Conservation (phyloP, 2,329 filamentous ascomycete genomes). For the Scedosporium apiospermum region DNA sequence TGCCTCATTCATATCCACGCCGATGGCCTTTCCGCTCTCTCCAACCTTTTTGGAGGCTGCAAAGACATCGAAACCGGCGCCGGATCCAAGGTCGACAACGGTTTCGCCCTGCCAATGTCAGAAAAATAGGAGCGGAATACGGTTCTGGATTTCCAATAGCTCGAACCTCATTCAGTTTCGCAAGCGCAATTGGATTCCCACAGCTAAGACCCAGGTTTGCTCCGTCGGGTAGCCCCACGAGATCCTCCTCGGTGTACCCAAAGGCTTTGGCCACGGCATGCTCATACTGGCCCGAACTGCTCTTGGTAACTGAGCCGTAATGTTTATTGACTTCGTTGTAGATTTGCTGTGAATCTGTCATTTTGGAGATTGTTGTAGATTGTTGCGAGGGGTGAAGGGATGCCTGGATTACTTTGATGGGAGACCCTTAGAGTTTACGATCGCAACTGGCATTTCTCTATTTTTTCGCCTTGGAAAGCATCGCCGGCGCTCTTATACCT, state of each 20-base stretch:
- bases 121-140: background rate
- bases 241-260: slow-evolving; percentile 39
- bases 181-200: slow-evolving; percentile 41
- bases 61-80: slow-evolving; percentile 50
- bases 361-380: background rate
- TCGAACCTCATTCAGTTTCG: slow-evolving; percentile 32
- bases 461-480: background rate
- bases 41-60: slow-evolving; percentile 42
- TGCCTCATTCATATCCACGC: slow-evolving; percentile 52
- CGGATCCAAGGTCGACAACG: slow-evolving; percentile 46
- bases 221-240: slow-evolving; percentile 32
- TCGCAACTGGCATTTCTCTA: background rate
- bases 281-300: slow-evolving; percentile 21
- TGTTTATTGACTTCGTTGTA: slow-evolving; percentile 24
- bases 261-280: slow-evolving; percentile 38
- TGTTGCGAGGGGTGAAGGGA: background rate
- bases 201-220: slow-evolving; percentile 45
- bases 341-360: slow-evolving; percentile 20
- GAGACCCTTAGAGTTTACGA: background rate
- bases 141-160: background rate
- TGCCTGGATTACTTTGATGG: too few species aligned
- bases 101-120: slow-evolving; percentile 36
- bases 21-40: slow-evolving; percentile 36
- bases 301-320: slow-evolving; percentile 23
- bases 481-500: background rate